Evolutionary conservation across 1,284 basidiomycete genomes (phyloP), one percentile per base, ranked within the genome.

Genomic region (Anthracocystis walkeri): DNA sequence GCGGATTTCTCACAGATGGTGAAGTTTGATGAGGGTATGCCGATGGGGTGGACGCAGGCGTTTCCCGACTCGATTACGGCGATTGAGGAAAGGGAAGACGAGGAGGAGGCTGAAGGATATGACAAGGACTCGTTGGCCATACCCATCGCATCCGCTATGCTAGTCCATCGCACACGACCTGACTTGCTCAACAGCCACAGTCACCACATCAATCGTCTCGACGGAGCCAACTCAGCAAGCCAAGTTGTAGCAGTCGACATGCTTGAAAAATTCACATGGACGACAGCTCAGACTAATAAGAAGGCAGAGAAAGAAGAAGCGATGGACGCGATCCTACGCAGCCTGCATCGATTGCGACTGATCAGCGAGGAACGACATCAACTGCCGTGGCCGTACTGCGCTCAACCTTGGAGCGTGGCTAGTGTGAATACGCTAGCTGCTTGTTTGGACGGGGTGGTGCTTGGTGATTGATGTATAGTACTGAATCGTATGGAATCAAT

Each of bases 41-140:
- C 72, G 21, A 57, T 69, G 52, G 48, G 23, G 1, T 75, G 72
- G 72, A 74, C 71, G 7, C n/a, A 41, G 18, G 49, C 61, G n/a
- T 55, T 44, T 11, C 46, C n/a, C 11, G 33, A 10, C 1, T 25
- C 23, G 12, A 25, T 18, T 7, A 20, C 23, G 33, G 29, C 16
- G 14, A 14, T 6, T 33, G 33, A 5, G 20, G 46, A 45, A 12
- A 29, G 4, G 4, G 52, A 38, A 18, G 48, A 51, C 7, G 44
- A 44, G 1, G 53, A 51, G 8, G 48, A 35, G 7, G 55, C 41
- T n/a, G 48, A 18, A 31, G 33, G 31, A 16, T 14, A 16, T 38
- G 35, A 38, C 35, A 38, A 16, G 35, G 35, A 38, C 35, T 16
- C 35, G 35, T 14, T 25, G 44, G 45, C 59, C 4, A 21, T 54